Percentiles rank a stretch among this genome's conserved stretches.
phyloP scores from a whole-genome alignment of 768 basidiomycete genomes.

The Leccinum arenicola region DNA sequence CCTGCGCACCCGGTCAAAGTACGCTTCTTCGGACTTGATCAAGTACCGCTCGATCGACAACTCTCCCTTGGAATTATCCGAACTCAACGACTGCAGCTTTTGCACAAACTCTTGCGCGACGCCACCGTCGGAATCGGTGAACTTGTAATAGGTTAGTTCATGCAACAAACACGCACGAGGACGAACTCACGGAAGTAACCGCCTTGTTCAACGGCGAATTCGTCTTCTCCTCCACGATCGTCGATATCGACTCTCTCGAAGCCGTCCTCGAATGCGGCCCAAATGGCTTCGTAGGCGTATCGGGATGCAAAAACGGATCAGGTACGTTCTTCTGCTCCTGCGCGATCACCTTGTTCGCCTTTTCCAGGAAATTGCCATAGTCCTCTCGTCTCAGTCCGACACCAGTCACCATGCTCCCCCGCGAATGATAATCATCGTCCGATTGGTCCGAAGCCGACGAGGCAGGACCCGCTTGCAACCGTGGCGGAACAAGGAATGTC shows the following conservation, averaged over 20 bases:
- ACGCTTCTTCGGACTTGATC: slow-evolving; percentile 87
- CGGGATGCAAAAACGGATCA: slow-evolving; percentile 74
- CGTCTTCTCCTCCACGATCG: slow-evolving; percentile 87
- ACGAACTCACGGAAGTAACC: slow-evolving; percentile 66
- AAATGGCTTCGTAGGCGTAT: slow-evolving; percentile 74
- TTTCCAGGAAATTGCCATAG: slow-evolving; percentile 79
- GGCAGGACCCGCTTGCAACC: slow-evolving; percentile 29
- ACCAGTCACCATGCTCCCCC: slow-evolving; percentile 26
- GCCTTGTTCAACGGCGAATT: slow-evolving; percentile 94
- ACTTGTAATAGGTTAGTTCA: slow-evolving; percentile 41
- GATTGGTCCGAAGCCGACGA: slow-evolving; percentile 51
- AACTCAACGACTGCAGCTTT: slow-evolving; percentile 70
- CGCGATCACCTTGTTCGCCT: slow-evolving; percentile 81
- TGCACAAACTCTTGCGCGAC: slow-evolving; percentile 88
- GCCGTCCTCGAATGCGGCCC: slow-evolving; percentile 75
- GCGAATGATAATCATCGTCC: slow-evolving; percentile 57
- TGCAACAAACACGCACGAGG: background rate
- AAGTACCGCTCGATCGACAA: slow-evolving; percentile 91
- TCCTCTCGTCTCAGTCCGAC: slow-evolving; percentile 34
- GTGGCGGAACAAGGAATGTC: slow-evolving; percentile 36
- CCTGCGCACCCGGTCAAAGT: slow-evolving; percentile 87
- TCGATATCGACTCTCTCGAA: slow-evolving; percentile 89
- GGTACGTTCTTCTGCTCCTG: slow-evolving; percentile 74
- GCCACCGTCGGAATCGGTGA: slow-evolving; percentile 91
- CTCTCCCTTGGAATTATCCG: slow-evolving; percentile 89